Base-by-base conservation (phyloP, 768 basidiomycete genomes). In the Lactarius evosmus region DNA sequence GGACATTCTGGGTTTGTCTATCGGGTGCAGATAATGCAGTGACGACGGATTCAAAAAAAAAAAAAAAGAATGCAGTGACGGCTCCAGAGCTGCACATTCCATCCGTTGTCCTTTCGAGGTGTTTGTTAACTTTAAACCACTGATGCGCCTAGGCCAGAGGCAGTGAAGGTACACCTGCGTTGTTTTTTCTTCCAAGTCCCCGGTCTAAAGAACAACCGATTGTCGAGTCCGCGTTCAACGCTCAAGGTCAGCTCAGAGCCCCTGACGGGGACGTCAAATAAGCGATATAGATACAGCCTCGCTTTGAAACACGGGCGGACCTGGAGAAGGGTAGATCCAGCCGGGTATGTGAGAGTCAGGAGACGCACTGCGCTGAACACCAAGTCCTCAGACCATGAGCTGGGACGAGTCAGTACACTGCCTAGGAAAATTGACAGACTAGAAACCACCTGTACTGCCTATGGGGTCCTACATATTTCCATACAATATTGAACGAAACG, bases 291-390 rank as follows among this genome's bases (percentile, higher is more conserved):
- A 40, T 32, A 64, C 17, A 58, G 58, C 46, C 58, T 32, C 3
- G 32, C 58, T 25, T 44, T 41, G 22, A 63, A 33, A 25, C 7
- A 30, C 9, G 27, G 25, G 63, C 53, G 36, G 5, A 67, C 60
- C 30, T 58, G 62, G 14, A 67, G 46, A 5, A 62, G 1, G 67
- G 66, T 14, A 59, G 40, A 53, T 58, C 33, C 44, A 22, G 30
- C 38, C 62, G 56, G 0, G 66, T 69, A 40, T 64, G 62, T 2
- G 62, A 56, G 3, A 69, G 58, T 62, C 62, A 67, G 22, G 66
- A 61, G 33, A 52, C 29, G 62, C 62, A 68, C n/a, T 68, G 66
- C 11, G 63, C 58, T 64, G 56, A 29, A 50, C 56, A 36, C 33
- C 49, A 34, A 36, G 44, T 25, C 41, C 33, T 50, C 4, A 44